These are phyloP conservation scores for Xerocomellus amylosporus DNA, from an alignment of 768 basidiomycete genomes.

Conservation along the genomic window DNA sequence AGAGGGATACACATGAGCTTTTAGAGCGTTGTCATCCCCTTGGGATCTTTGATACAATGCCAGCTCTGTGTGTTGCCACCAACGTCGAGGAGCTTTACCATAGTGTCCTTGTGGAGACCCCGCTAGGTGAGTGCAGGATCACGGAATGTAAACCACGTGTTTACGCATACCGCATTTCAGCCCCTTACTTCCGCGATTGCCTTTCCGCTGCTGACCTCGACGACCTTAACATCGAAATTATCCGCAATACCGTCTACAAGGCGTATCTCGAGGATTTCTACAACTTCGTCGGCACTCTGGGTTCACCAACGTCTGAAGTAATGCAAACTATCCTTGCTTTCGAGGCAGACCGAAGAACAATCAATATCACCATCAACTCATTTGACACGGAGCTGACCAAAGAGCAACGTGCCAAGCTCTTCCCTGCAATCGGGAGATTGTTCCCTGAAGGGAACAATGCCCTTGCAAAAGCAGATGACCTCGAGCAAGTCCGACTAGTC, in stretches of 20 bases:
- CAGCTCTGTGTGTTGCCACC: constrained; percentile 96
- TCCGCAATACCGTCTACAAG: constrained; percentile 98
- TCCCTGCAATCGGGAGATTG: constrained; percentile 89
- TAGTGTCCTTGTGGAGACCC: constrained; percentile 95
- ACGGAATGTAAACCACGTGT: not conserved
- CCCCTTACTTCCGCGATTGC: constrained; percentile 96
- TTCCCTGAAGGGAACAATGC: constrained; percentile 96
- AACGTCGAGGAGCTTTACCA: constrained; percentile 98
- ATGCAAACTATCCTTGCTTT: constrained; percentile 93
- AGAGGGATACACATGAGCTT: constrained; percentile 95
- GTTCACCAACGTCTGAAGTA: constrained; percentile 83
- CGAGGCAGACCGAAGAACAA: constrained; percentile 93
- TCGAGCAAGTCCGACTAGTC: constrained; percentile 85
- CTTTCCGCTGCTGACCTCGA: constrained; percentile 94
- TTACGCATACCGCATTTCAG: constrained; percentile 33
- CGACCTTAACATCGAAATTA: constrained; percentile 99
- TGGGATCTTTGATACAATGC: constrained; percentile 97
- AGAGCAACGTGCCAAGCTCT: constrained; percentile 91
- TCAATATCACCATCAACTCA: constrained; percentile 99
- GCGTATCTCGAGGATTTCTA: constrained; percentile 98
- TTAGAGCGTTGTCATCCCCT: constrained; percentile 96
- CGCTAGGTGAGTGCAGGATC: constrained; percentile 67
- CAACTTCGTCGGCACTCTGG: constrained; percentile 72
- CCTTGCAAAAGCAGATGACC: constrained; percentile 90
- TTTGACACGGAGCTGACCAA: constrained; percentile 94